phyloP scores from a whole-genome alignment of 345 rosid species.

The Gossypium turneri region DNA sequence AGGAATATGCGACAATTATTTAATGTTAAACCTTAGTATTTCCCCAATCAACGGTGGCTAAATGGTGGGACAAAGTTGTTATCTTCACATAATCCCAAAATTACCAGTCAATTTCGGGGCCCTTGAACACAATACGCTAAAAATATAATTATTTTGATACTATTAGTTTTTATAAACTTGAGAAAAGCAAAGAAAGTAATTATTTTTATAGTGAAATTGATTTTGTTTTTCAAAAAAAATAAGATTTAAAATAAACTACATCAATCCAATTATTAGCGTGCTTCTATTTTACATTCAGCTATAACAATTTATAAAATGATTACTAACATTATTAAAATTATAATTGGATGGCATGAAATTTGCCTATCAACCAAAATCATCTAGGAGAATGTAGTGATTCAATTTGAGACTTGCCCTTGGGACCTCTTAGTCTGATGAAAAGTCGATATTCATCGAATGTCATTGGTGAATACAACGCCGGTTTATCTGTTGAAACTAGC shows the following conservation, averaged over 20 bases:
- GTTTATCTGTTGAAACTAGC: constrained; percentile 48
- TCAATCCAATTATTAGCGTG: no score
- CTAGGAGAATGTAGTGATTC: constrained; percentile 49
- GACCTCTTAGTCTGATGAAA: constrained; percentile 72
- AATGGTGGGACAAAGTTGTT: neutral
- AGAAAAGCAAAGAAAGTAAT: neutral
- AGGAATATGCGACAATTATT: neutral
- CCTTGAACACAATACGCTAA: neutral
- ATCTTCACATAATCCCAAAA: neutral
- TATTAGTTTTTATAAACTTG: neutral
- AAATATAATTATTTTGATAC: no score
- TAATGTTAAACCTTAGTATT: no score
- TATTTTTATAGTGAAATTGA: neutral
- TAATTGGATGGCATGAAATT: no score
- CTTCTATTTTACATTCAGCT: no score
- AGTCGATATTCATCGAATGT: constrained; percentile 82
- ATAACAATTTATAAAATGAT: no score
- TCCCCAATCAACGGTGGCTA: neutral
- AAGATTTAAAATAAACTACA: no score
- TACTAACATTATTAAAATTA: no score
- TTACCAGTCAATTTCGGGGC: neutral
- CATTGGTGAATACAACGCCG: constrained; percentile 63
- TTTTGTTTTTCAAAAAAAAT: no score
- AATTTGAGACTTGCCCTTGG: constrained; percentile 81
- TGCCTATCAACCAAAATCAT: constrained; percentile 5